Evolutionary conservation across 371 early-diverging fungal genomes (phyloP).

Genomic region (Zopfochytrium polystomum): DNA sequence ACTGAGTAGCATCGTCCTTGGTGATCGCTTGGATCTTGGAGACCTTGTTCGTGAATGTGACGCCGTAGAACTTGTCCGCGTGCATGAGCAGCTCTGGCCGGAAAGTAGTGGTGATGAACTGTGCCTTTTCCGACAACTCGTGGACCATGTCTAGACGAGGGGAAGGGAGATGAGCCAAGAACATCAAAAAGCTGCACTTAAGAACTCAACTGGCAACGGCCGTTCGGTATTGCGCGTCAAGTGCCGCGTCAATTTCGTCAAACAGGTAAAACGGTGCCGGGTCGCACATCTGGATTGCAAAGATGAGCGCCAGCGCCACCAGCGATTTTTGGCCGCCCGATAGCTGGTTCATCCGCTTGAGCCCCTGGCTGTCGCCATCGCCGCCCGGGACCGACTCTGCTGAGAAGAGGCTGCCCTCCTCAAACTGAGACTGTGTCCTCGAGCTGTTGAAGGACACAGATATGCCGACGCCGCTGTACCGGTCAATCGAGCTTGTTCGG

Average conservation of each 20-base stretch:
- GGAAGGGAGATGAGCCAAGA: background rate
- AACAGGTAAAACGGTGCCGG: constrained; percentile 99
- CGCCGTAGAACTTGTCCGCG: constrained; percentile 95
- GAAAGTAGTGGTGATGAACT: constrained; percentile 98
- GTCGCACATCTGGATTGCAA: constrained; percentile 98
- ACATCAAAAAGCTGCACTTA: constrained; percentile 1
- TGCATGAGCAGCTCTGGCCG: constrained; percentile 87
- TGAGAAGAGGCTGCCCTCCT: constrained; percentile 17
- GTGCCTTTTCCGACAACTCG: constrained; percentile 78
- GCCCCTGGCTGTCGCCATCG: constrained; percentile 85
- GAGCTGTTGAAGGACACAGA: constrained; percentile 51
- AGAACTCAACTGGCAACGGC: constrained; percentile 77
- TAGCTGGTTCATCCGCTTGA: constrained; percentile 87
- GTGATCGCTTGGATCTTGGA: constrained; percentile 61
- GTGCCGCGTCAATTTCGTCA: constrained; percentile 99
- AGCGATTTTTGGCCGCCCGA: constrained; percentile 99
- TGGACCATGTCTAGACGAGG: constrained; percentile 75
- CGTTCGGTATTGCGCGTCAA: constrained; percentile 94
- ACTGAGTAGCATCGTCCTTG: constrained; percentile 37
- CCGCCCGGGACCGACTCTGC: constrained; percentile 16
- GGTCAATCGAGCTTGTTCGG: constrained; percentile 64
- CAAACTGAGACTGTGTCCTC: constrained; percentile 8
- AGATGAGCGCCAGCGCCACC: constrained; percentile 96
- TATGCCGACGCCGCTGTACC: constrained; percentile 91
- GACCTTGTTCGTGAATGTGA: constrained; percentile 86